Evolutionary conservation across 2,329 filamentous ascomycete genomes (phyloP).

Genomic region (Scytalidium sp.): DNA sequence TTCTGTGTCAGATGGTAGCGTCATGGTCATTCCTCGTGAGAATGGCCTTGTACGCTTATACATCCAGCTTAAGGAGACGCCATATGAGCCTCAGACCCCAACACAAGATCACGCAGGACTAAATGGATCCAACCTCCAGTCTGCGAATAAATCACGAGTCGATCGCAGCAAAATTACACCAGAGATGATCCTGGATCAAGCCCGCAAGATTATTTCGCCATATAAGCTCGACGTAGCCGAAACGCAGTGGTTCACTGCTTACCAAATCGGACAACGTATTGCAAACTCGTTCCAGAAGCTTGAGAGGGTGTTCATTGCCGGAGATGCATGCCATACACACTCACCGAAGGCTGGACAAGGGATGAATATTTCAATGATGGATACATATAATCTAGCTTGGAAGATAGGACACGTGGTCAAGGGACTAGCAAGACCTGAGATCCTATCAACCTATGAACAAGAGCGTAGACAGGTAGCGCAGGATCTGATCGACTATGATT

Average conservation of each 20-base stretch:
- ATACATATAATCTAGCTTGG: conserved; percentile 58
- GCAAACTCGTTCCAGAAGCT: conserved; percentile 52
- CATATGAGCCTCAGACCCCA: background rate
- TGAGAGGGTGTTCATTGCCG: conserved; percentile 64
- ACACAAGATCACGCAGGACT: background rate
- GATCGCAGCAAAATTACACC: conserved; percentile 63
- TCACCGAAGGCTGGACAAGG: conserved; percentile 61
- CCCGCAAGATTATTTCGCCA: conserved; percentile 62
- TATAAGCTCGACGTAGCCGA: conserved; percentile 64
- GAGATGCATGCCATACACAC: conserved; percentile 54
- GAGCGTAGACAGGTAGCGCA: conserved; percentile 56
- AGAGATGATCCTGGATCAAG: conserved; percentile 58
- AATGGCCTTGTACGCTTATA: conserved; percentile 61
- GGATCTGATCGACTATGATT: conserved; percentile 61
- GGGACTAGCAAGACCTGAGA: conserved; percentile 34
- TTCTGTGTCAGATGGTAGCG: conserved; percentile 49
- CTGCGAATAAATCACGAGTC: conserved; percentile 32
- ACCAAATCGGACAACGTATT: conserved; percentile 66
- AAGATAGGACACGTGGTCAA: conserved; percentile 48
- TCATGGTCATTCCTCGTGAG: conserved; percentile 65
- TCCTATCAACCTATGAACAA: conserved; percentile 49
- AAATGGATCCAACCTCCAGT: conserved; percentile 28
- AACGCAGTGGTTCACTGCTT: conserved; percentile 66
- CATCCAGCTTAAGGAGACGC: conserved; percentile 54
- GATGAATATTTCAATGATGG: conserved; percentile 53